Evolutionary conservation across 495 filamentous ascomycete genomes (phyloP), one percentile per base, ranked within the genome.

Genomic region (Echria macrotheca): DNA sequence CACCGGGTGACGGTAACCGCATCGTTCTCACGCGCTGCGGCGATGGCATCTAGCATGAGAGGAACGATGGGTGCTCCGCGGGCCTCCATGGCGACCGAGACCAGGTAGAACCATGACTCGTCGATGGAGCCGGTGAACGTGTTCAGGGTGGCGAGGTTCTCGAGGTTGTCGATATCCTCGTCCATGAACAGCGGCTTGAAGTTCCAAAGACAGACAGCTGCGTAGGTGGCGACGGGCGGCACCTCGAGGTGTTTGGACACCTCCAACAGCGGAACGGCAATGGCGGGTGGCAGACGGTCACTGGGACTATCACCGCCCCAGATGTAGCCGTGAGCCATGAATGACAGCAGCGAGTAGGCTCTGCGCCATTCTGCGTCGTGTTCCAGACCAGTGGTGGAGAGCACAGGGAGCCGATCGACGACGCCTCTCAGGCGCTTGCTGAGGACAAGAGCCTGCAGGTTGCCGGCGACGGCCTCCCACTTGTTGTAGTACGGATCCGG

Each of bases 21-120:
- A 56, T 97, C 83, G 52, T 81, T 79, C 39, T 69, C 60, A 4
- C 89, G 81, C 9, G 89, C 94, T 18, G 91, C 91, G 29, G 75
- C 67, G 41, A 99, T 93, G 6, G 93, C 94, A 26, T 81, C 74
- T 19, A 97, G 74, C 86, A 96, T 94, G 21, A 94, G 67, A 0
- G 89, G 83, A 28, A 97, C 81, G 35, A 88, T 85, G n/a, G 91
- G 88, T 0, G 80, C 93, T 21, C 89, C 91, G 24, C 89, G 81
- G 37, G 93, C 91, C 69, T 98, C 93, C 55, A 98, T 96, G 53
- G 91, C 93, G 11, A 96, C 86, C 0, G 91, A 96, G 35, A 96
- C 78, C 7, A 97, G 74, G 61, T 95, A 96, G 63, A 99, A 99
- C 93, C 93, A 97, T 55, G 94, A 93, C 63, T 99, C 93, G 63